Base-by-base conservation (phyloP, 306 rosid species). In the Senna siamea region DNA sequence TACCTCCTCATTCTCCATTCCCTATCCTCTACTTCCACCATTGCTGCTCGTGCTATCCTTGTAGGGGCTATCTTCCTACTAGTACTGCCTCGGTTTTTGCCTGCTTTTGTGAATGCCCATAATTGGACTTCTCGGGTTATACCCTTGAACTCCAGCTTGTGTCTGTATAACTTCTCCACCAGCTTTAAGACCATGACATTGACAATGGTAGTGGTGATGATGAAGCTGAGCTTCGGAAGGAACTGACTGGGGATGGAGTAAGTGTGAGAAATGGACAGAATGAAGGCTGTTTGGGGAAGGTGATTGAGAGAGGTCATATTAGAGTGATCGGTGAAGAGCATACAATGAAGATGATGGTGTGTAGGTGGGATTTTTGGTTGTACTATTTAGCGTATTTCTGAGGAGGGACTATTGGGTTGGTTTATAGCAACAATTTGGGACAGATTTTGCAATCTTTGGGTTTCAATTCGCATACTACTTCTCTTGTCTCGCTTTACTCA, bases 361-460 rank as follows among this genome's bases (percentile, higher is more conserved):
- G 57, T 30, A 81, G 89, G 23, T 81, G 78, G 88, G 96, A 90
- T 12, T 93, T 93, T 44, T 93, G 97, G 98, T 73, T 93, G 8
- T 93, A 93, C 79, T 90, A 82, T 68, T 38, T 75, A 0, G 81
- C 97, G 35, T 93, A 93, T 75, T 83, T 90, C 2, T 90, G 92
- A 78, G 97, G 98, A 50, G 97, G 87, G 9, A 93, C 97, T 22
- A 72, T 90, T 58, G 97, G 98, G 4, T 80, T 93, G 88, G 96
- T 83, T 68, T 93, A 90, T 55, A 87, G 96, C 85, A 93, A 90
- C 83, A 93, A 87, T 73, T 80, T 90, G 44, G 98, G 97, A 11
- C 96, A 93, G 81, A 93, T 93, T 78, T 76, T 93, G 0, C 77
- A 93, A 46, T 93, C 98, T 52, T 84, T 90, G 9, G 98, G 93